A percentile compares a stretch with the other conserved stretches of the same genome.
phyloP scores from a whole-genome alignment of 306 rosid genomes.

The Quercus alba region DNA sequence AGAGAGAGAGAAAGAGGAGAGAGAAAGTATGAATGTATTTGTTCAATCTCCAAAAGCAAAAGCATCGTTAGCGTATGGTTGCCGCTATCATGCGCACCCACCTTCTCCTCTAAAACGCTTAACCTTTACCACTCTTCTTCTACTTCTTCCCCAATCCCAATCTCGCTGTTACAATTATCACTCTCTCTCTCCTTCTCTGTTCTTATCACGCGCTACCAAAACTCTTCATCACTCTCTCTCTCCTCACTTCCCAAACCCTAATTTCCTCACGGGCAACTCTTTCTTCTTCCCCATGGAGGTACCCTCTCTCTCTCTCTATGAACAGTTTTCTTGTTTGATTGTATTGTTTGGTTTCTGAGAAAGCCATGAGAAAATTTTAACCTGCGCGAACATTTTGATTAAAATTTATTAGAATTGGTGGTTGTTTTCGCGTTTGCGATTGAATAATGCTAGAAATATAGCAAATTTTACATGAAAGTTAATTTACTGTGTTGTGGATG shows the following conservation, averaged over 20 bases:
- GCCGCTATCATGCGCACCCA: conserved; percentile 32
- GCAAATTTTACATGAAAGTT: no score
- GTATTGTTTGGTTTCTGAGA: no score
- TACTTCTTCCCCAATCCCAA: background rate
- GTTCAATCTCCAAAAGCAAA: no score
- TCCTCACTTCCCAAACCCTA: conserved; percentile 28
- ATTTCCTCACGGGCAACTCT: conserved; percentile 64
- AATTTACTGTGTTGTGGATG: no score
- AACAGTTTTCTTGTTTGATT: no score
- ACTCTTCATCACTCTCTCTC: background rate
- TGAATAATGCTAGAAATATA: no score
- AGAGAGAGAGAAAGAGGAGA: no score
- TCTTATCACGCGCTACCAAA: background rate
- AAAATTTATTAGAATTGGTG: no score
- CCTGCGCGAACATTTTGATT: no score
- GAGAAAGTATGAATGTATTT: no score
- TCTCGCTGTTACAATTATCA: background rate
- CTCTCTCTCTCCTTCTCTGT: background rate
- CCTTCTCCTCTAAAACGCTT: conserved; percentile 17
- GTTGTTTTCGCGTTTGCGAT: no score
- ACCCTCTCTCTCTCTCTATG: background rate
- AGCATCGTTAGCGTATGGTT: conserved; percentile 35
- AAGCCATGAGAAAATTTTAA: no score
- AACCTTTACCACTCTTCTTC: background rate
- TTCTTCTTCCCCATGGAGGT: conserved; percentile 63